phyloP scores from a whole-genome alignment of 305 asterid genomes.

The Fraxinus sp. region DNA sequence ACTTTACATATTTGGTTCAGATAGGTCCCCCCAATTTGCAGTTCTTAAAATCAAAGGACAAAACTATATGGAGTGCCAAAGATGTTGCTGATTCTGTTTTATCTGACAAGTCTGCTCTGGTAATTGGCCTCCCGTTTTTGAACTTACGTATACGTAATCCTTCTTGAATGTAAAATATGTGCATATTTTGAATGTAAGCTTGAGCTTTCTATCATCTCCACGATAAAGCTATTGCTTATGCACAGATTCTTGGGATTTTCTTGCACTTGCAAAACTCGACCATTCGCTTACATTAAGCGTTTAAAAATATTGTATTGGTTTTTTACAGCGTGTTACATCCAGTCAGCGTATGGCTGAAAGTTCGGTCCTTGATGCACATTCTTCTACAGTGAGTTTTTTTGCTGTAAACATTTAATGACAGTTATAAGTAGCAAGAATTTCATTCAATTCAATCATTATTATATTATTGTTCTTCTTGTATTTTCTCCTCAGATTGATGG shows the following conservation, averaged over 20 bases:
- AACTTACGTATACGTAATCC: not conserved
- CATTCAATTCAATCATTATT: conserved; percentile 14
- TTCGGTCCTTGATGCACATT: conserved; percentile 82
- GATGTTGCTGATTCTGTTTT: conserved; percentile 87
- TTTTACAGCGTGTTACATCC: conserved; percentile 75
- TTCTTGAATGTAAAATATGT: not conserved
- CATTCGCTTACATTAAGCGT: conserved; percentile 9
- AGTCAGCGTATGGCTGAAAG: conserved; percentile 82
- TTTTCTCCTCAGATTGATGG: conserved; percentile 62
- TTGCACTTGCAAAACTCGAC: not conserved
- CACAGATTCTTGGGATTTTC: not conserved
- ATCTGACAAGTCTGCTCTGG: conserved; percentile 93
- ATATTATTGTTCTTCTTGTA: conserved; percentile 8
- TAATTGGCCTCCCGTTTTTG: conserved; percentile 33
- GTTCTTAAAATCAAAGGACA: conserved; percentile 76
- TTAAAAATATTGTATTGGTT: conserved; percentile 22
- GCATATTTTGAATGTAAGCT: conserved; percentile 6
- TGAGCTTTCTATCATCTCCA: not conserved
- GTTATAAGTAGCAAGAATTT: not conserved
- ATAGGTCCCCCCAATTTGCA: conserved; percentile 85
- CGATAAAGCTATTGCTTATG: not conserved
- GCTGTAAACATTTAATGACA: conserved; percentile 7
- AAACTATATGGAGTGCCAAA: conserved; percentile 76
- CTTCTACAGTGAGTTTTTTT: conserved; percentile 64
- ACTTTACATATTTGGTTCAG: conserved; percentile 46